Conservation (phyloP, 306 rosid genomes). For the Begonia fuchsioides region DNA sequence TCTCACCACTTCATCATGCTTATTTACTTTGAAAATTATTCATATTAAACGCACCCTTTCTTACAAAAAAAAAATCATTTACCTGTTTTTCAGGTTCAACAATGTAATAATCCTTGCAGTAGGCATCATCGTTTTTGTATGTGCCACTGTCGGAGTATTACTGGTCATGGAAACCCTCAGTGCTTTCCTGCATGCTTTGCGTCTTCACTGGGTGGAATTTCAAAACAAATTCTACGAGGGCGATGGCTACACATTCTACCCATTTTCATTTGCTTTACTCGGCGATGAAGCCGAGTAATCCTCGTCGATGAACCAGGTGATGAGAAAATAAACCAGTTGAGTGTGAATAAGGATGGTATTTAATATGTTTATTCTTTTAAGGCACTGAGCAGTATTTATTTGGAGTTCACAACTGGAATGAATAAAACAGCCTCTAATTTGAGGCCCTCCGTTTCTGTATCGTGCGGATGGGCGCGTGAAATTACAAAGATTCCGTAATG, state of each 20-base stretch:
- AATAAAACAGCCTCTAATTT: slow-evolving; percentile 8
- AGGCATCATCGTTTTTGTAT: slow-evolving; percentile 56
- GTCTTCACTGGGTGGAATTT: slow-evolving; percentile 98
- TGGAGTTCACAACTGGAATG: slow-evolving; percentile 4
- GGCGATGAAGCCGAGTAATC: slow-evolving; percentile 48
- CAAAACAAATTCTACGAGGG: slow-evolving; percentile 93
- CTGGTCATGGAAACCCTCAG: slow-evolving; percentile 86
- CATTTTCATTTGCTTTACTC: slow-evolving; percentile 47
- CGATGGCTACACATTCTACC: slow-evolving; percentile 75
- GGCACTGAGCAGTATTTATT: slow-evolving; percentile 20
- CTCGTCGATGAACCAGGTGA: background rate
- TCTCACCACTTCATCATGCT: background rate
- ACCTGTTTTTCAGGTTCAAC: slow-evolving; percentile 42
- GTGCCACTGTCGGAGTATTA: slow-evolving; percentile 79
- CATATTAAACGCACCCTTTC: background rate
- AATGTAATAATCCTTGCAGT: slow-evolving; percentile 41
- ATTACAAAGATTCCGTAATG: too few species aligned
- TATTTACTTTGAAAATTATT: too few species aligned
- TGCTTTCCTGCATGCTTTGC: slow-evolving; percentile 92
- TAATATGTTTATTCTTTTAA: too few species aligned
- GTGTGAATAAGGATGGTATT: slow-evolving; percentile 35
- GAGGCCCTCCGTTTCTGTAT: slow-evolving; percentile 3
- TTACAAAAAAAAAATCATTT: background rate
- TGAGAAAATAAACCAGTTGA: background rate
- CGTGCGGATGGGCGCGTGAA: too few species aligned